These are phyloP conservation scores for Baudoinia panamericana DNA, from an alignment of 495 filamentous ascomycete species.

Conservation along the genomic window DNA sequence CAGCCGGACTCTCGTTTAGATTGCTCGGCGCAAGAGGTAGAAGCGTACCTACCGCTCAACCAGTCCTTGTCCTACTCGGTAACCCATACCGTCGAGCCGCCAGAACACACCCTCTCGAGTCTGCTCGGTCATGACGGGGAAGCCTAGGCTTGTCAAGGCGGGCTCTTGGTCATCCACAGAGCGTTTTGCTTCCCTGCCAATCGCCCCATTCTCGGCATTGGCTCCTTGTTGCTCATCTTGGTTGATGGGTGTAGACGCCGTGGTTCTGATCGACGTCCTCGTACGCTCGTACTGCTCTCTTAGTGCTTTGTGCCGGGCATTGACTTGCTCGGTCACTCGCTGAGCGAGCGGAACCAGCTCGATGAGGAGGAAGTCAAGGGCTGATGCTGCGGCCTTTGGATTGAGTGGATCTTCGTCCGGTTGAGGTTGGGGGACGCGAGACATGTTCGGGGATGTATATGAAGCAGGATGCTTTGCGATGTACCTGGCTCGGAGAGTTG, in stretches of 20 bases:
- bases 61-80: constrained; percentile 83
- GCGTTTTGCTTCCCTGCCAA: too few relatives aligned
- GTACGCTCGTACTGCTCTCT: constrained; percentile 22
- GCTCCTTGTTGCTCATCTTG: too few relatives aligned
- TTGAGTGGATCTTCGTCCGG: constrained; percentile 49
- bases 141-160: constrained; percentile 10
- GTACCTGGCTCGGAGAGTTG: too few relatives aligned
- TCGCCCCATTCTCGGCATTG: too few relatives aligned
- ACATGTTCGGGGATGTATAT: not conserved
- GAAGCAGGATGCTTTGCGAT: too few relatives aligned
- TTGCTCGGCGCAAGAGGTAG: not conserved
- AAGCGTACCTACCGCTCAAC: constrained; percentile 61
- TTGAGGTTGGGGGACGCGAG: not conserved
- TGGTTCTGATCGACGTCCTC: too few relatives aligned
- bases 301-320: constrained; percentile 38
- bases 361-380: constrained; percentile 85
- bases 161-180: not conserved
- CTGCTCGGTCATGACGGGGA: constrained; percentile 50
- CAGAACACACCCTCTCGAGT: constrained; percentile 70
- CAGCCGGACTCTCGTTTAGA: not conserved
- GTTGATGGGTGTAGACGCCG: too few relatives aligned
- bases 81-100: constrained; percentile 73
- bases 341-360: constrained; percentile 93
- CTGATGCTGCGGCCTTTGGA: constrained; percentile 64
- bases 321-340: constrained; percentile 38